Conservation (phyloP, 2,329 filamentous ascomycete genomes). For the Myriosclerotinia curreyana region DNA sequence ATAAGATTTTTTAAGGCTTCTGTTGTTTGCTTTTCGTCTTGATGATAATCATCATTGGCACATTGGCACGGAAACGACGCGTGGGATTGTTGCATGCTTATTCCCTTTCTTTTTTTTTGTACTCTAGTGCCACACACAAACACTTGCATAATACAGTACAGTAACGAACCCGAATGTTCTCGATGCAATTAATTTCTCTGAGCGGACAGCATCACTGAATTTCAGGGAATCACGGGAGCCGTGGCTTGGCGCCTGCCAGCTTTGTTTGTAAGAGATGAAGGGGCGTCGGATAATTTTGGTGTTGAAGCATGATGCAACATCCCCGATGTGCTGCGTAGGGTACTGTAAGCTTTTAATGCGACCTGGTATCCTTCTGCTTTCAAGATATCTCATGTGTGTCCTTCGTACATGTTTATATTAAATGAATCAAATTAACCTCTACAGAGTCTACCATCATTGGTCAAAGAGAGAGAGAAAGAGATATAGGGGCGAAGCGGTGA, state of each 20-base stretch:
- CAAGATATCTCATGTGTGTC: conserved; percentile 1
- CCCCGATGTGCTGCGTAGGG: conserved; percentile 6
- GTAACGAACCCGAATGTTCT: conserved; percentile 6
- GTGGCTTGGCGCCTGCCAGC: conserved; percentile 15
- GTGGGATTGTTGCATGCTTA: conserved; percentile 4
- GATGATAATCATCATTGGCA: conserved; percentile 10
- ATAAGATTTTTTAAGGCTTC: conserved; percentile 3
- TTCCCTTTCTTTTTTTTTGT: conserved; percentile 2
- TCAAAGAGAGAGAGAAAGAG: background rate
- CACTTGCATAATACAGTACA: background rate
- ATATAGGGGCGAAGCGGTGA: conserved; percentile 14
- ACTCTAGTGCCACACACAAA: no score
- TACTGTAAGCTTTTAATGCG: background rate
- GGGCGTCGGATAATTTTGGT: conserved; percentile 18
- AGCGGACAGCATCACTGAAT: conserved; percentile 2
- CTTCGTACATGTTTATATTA: conserved; percentile 1
- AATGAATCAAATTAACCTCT: conserved; percentile 7
- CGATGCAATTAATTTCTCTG: conserved; percentile 13
- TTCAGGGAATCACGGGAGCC: conserved; percentile 4
- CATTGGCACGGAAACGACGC: conserved; percentile 16
- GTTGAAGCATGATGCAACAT: conserved; percentile 13
- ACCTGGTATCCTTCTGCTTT: background rate
- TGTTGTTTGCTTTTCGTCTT: conserved; percentile 6
- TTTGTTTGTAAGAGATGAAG: conserved; percentile 12
- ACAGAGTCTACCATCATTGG: background rate